Percentiles rank a stretch among this genome's conserved stretches.
phyloP scores from a whole-genome alignment of 1,284 basidiomycete genomes.

The Sporisorium exsertum region DNA sequence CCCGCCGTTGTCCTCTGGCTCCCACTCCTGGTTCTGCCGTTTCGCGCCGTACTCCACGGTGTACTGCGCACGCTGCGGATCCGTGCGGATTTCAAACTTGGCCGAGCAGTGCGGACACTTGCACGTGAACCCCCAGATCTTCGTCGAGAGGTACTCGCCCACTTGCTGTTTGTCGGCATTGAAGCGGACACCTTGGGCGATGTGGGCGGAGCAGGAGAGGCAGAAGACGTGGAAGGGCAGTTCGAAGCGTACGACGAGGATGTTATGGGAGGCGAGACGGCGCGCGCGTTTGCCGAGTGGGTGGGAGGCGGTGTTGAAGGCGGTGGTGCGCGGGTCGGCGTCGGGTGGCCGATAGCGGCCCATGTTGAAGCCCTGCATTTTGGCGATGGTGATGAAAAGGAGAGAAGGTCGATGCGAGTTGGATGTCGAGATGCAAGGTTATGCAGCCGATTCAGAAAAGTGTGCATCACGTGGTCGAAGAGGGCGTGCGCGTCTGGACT shows the following conservation, averaged over 20 bases:
- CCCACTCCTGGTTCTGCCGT: constrained; percentile 93
- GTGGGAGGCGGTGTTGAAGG: constrained; percentile 42
- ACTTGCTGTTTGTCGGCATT: constrained; percentile 98
- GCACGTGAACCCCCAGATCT: constrained; percentile 93
- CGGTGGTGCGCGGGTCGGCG: constrained; percentile 35
- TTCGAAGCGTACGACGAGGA: constrained; percentile 83
- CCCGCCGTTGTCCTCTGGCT: constrained; percentile 93
- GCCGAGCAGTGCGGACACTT: constrained; percentile 94
- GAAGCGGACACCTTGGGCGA: constrained; percentile 75
- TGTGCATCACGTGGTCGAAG: no score
- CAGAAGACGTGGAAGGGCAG: constrained; percentile 99
- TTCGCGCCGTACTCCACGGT: constrained; percentile 89
- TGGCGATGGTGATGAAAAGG: constrained; percentile 10
- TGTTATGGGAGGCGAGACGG: constrained; percentile 87
- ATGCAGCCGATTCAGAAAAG: constrained; percentile 8
- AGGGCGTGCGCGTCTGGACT: no score
- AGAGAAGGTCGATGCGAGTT: not conserved
- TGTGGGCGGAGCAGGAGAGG: constrained; percentile 65
- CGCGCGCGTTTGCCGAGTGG: constrained; percentile 85
- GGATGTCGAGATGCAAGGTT: not conserved
- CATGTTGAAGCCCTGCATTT: constrained; percentile 67
- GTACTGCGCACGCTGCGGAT: constrained; percentile 95
- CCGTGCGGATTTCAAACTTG: constrained; percentile 97
- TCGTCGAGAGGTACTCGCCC: constrained; percentile 93
- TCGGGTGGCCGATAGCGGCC: constrained; percentile 62